Conservation (phyloP, 768 basidiomycete genomes). For the Postia placenta region DNA sequence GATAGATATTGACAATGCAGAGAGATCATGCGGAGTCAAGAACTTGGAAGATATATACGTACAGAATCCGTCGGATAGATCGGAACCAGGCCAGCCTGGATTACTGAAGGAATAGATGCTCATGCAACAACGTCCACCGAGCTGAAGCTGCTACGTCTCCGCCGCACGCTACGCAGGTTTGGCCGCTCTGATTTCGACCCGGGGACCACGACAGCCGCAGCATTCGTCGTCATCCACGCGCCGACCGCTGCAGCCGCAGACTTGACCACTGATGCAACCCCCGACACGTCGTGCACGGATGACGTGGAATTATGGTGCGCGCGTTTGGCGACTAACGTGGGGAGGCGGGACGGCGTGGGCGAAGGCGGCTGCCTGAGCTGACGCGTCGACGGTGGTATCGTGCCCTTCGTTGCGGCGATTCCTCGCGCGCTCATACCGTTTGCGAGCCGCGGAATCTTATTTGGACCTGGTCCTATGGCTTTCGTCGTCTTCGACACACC, state of each 20-base stretch:
- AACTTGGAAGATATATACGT: not conserved
- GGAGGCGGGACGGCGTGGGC: conserved; percentile 71
- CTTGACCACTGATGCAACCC: conserved; percentile 36
- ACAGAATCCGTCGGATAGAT: not conserved
- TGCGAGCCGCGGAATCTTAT: conserved; percentile 35
- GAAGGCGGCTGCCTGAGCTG: conserved; percentile 45
- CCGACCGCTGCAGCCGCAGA: conserved; percentile 34
- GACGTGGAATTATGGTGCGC: conserved; percentile 32
- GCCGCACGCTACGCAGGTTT: conserved; percentile 63
- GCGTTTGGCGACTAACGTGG: conserved; percentile 61
- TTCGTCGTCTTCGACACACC: conserved; percentile 20
- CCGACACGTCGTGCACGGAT: conserved; percentile 30
- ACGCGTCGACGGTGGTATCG: conserved; percentile 29
- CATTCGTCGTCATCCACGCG: conserved; percentile 76
- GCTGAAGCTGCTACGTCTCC: conserved; percentile 84
- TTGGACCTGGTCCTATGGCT: conserved; percentile 25
- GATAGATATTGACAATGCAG: conserved; percentile 17
- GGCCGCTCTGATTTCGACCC: conserved; percentile 71
- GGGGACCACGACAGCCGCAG: conserved; percentile 63
- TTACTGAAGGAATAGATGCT: conserved; percentile 8
- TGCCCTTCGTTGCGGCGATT: conserved; percentile 33
- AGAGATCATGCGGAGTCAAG: conserved; percentile 2
- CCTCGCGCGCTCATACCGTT: conserved; percentile 45
- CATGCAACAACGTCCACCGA: conserved; percentile 80
- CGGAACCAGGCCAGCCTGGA: not conserved